phyloP scores from a whole-genome alignment of 106 monocot species.

The Dendrobium catenatum region DNA sequence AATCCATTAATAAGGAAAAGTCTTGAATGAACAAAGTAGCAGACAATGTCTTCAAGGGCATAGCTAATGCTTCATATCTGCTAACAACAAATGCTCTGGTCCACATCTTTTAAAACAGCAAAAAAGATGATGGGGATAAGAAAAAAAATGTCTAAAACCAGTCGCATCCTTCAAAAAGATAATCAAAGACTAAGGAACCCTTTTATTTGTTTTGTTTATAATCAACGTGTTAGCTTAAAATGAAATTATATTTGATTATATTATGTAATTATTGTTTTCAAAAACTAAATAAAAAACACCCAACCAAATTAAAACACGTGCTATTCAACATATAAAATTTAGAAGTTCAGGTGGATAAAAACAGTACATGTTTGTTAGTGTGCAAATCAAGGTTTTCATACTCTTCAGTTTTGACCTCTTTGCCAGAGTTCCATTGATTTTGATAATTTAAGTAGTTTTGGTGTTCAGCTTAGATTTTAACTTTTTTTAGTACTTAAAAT shows the following conservation, averaged over 20 bases:
- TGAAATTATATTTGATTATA: not conserved
- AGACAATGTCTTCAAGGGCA: conserved; percentile 46
- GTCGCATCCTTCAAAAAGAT: not conserved
- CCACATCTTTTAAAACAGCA: conserved; percentile 44
- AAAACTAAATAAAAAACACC: not conserved
- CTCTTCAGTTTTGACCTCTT: too few species aligned
- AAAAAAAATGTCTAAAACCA: not conserved
- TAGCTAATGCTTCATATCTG: conserved; percentile 63
- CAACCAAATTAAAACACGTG: not conserved
- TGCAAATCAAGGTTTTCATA: too few species aligned
- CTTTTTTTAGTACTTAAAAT: too few species aligned
- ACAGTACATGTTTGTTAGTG: not conserved
- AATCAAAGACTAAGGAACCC: not conserved
- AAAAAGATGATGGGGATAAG: not conserved
- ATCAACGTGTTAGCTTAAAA: not conserved
- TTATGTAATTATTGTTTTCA: not conserved
- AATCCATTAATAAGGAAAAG: conserved; percentile 21
- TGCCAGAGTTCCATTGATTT: too few species aligned
- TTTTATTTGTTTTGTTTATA: not conserved
- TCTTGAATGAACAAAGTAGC: conserved; percentile 15
- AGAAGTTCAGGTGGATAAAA: not conserved
- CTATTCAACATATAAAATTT: not conserved
- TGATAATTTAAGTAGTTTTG: too few species aligned
- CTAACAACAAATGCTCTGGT: conserved; percentile 74
- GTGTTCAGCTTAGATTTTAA: too few species aligned